Percentiles rank a stretch among this genome's conserved stretches.
These are phyloP conservation scores for Xylariaceae sp. DNA, from an alignment of 2,329 filamentous ascomycete species.

Conservation along the genomic window DNA sequence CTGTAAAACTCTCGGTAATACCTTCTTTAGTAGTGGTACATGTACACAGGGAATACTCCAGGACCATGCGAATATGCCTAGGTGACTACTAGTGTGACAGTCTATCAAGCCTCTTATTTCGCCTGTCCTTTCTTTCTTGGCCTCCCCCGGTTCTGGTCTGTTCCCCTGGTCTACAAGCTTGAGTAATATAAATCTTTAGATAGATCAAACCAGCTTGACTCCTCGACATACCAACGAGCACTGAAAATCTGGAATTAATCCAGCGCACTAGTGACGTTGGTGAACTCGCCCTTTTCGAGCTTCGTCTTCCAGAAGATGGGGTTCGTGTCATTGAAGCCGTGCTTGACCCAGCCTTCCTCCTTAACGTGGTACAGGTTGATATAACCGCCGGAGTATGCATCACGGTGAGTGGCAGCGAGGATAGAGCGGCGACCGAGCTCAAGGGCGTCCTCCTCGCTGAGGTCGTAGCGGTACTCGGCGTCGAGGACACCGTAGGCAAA, in stretches of 20 bases:
- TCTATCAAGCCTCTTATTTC: constrained; percentile 27
- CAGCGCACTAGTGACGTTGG: constrained; percentile 84
- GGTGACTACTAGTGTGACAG: constrained; percentile 23
- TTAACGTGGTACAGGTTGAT: constrained; percentile 99
- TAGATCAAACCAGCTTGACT: neutral
- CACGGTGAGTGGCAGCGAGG: constrained; percentile 91
- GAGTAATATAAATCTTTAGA: neutral
- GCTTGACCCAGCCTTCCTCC: constrained; percentile 98
- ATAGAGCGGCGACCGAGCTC: constrained; percentile 92
- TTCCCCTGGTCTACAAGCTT: neutral
- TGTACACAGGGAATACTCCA: constrained; percentile 27
- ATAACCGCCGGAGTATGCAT: constrained; percentile 97
- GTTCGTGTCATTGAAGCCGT: constrained; percentile 97
- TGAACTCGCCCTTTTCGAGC: constrained; percentile 97
- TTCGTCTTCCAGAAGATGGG: constrained; percentile 99
- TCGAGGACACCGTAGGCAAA: constrained; percentile 98
- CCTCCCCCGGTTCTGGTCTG: constrained; percentile 1
- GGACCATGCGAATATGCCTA: constrained; percentile 25
- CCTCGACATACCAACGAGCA: neutral
- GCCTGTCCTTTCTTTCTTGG: neutral
- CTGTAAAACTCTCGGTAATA: neutral
- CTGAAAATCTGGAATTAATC: constrained; percentile 41
- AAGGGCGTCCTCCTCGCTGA: constrained; percentile 85
- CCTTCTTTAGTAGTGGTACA: constrained; percentile 34
- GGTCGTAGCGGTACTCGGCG: constrained; percentile 90